phyloP scores from a whole-genome alignment of 768 basidiomycete species.

The Pleurotus pulmonarius region DNA sequence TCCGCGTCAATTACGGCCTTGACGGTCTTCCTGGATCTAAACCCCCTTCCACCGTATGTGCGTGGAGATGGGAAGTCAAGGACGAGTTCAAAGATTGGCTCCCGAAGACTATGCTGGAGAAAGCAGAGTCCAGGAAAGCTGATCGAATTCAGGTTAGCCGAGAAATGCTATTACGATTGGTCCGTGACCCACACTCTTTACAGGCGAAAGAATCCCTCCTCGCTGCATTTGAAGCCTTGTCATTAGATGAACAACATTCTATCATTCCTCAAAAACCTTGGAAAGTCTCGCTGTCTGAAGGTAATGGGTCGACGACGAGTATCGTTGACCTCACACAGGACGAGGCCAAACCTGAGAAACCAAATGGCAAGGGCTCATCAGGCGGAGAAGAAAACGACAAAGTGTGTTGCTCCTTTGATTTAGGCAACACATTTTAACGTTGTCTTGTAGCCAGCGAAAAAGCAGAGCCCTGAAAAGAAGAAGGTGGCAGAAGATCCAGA shows the following conservation, averaged over 20 bases:
- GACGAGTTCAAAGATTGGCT: constrained; percentile 56
- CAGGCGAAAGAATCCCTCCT: constrained; percentile 61
- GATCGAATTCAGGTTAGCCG: constrained; percentile 63
- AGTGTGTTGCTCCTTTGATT: constrained; percentile 21
- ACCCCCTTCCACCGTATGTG: constrained; percentile 57
- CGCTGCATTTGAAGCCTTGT: constrained; percentile 50
- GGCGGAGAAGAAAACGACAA: constrained; percentile 36
- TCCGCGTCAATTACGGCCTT: constrained; percentile 79
- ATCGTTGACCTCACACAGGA: constrained; percentile 17
- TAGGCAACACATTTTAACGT: background rate
- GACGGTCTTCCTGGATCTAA: constrained; percentile 47
- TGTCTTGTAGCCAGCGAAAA: background rate
- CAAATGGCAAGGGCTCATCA: constrained; percentile 28
- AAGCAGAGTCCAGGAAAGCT: constrained; percentile 51
- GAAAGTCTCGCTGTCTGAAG: constrained; percentile 31
- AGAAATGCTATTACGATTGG: background rate
- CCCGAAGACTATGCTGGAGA: constrained; percentile 62
- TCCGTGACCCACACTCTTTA: constrained; percentile 1
- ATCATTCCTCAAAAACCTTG: constrained; percentile 51
- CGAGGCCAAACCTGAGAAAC: constrained; percentile 24
- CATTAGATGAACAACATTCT: constrained; percentile 50
- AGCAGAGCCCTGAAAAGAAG: background rate
- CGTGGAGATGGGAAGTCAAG: constrained; percentile 89
- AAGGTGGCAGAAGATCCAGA: constrained; percentile 42
- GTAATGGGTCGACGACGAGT: constrained; percentile 22